Evolutionary conservation across 306 rosid species (phyloP).

Genomic region (Gastrolobium bilobum): DNA sequence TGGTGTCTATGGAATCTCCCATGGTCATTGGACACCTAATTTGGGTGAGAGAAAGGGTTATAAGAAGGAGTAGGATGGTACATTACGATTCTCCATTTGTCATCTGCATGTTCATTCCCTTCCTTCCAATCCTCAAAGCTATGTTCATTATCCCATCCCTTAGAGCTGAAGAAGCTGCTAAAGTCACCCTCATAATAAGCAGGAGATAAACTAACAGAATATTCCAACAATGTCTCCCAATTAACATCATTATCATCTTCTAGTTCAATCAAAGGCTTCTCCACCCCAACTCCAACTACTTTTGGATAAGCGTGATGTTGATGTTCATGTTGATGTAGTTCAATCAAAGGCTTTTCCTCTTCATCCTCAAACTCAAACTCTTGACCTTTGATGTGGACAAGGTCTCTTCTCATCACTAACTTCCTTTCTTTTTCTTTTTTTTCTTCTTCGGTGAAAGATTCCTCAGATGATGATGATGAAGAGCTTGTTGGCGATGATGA

Average conservation of each 20-base stretch:
- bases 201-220: constrained; percentile 55
- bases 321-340: not conserved
- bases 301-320: too few relatives aligned
- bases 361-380: constrained; percentile 43
- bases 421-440: not conserved
- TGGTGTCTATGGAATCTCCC: not conserved
- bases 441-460: constrained; percentile 41
- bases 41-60: constrained; percentile 58
- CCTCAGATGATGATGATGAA: constrained; percentile 36
- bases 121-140: not conserved
- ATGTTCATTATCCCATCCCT: not conserved
- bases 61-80: constrained; percentile 27
- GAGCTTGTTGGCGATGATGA: constrained; percentile 46
- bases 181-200: constrained; percentile 36
- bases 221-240: constrained; percentile 77
- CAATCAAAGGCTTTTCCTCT: constrained; percentile 65
- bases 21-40: constrained; percentile 8
- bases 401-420: not conserved
- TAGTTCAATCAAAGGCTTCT: constrained; percentile 62
- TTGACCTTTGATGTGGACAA: constrained; percentile 40
- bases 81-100: constrained; percentile 30
- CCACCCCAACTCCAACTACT: not conserved
- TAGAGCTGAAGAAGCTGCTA: not conserved
- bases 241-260: constrained; percentile 44
- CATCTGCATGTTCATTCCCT: not conserved